These are phyloP conservation scores for Xylariaceae sp. DNA, from an alignment of 2,329 filamentous ascomycete species.

Conservation along the genomic window DNA sequence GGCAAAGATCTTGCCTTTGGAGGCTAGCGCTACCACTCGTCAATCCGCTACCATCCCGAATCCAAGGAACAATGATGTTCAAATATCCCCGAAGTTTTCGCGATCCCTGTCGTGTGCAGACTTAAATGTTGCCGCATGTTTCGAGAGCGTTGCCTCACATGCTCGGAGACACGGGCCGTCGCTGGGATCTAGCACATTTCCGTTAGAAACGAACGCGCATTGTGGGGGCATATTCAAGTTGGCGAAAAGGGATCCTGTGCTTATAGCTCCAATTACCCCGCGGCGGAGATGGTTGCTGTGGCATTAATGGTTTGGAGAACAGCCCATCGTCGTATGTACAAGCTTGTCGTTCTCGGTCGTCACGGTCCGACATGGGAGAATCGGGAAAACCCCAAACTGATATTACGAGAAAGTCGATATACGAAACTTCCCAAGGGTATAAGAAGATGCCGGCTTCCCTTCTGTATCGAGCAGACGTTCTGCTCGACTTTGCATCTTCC, in stretches of 20 bases:
- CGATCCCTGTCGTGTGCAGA: slow-evolving; percentile 18
- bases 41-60: slow-evolving; percentile 30
- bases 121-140: slow-evolving; percentile 5
- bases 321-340: slow-evolving; percentile 32
- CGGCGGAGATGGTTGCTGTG: slow-evolving; percentile 35
- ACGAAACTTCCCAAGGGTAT: slow-evolving; percentile 26
- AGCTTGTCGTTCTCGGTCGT: slow-evolving; percentile 48
- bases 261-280: slow-evolving; percentile 38
- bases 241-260: slow-evolving; percentile 21
- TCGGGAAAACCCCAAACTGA: slow-evolving; percentile 35
- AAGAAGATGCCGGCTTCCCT: slow-evolving; percentile 27
- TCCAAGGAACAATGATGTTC: slow-evolving; percentile 28
- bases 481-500: slow-evolving; percentile 10
- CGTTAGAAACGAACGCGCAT: slow-evolving; percentile 30
- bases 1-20: slow-evolving; percentile 22
- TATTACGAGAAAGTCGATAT: slow-evolving; percentile 8
- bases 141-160: slow-evolving; percentile 16
- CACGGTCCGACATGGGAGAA: slow-evolving; percentile 55
- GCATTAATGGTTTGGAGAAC: slow-evolving; percentile 31
- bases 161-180: slow-evolving; percentile 36
- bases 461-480: slow-evolving; percentile 14
- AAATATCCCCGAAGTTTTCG: slow-evolving; percentile 31
- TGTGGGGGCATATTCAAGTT: slow-evolving; percentile 26
- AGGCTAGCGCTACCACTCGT: slow-evolving; percentile 22
- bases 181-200: slow-evolving; percentile 32